Evolutionary conservation across 257 asterid genomes (phyloP).

Genomic region (Oldenlandia corymbosa): DNA sequence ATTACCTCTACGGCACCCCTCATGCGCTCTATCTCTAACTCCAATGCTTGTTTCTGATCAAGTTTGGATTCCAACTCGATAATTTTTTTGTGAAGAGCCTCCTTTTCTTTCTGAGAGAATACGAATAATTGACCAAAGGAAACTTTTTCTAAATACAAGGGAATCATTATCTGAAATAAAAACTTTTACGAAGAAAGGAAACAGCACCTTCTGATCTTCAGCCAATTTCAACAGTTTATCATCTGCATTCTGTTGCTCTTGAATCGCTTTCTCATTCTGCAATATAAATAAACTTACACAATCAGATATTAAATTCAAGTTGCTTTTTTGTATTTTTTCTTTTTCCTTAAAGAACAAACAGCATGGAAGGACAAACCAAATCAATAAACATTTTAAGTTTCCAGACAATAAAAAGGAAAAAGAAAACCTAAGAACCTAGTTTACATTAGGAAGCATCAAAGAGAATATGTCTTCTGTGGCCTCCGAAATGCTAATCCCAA

Average conservation of each 20-base stretch:
- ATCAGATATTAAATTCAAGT: no score
- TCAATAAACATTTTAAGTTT: neutral
- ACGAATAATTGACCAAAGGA: constrained; percentile 8
- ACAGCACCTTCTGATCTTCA: constrained; percentile 76
- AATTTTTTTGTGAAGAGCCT: constrained; percentile 48
- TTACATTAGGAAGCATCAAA: neutral
- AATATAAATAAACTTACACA: no score
- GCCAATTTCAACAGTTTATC: constrained; percentile 65
- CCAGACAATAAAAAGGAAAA: neutral
- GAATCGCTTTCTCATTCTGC: constrained; percentile 72
- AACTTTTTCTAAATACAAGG: constrained; percentile 24
- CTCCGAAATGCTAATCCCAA: neutral
- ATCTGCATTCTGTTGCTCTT: constrained; percentile 60
- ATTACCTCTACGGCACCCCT: constrained; percentile 60
- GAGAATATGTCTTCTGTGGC: neutral
- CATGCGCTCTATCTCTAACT: constrained; percentile 72
- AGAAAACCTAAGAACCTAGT: no score
- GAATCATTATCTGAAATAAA: constrained; percentile 11
- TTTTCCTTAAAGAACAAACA: no score
- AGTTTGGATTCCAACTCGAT: constrained; percentile 57
- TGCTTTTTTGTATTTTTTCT: no score
- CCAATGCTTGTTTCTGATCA: constrained; percentile 66
- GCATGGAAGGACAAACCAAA: no score
- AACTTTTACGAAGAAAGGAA: neutral
- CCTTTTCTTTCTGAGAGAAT: constrained; percentile 33